These are phyloP conservation scores for Artemisia argyi DNA, from an alignment of 129 eudicot species.

Conservation along the genomic window DNA sequence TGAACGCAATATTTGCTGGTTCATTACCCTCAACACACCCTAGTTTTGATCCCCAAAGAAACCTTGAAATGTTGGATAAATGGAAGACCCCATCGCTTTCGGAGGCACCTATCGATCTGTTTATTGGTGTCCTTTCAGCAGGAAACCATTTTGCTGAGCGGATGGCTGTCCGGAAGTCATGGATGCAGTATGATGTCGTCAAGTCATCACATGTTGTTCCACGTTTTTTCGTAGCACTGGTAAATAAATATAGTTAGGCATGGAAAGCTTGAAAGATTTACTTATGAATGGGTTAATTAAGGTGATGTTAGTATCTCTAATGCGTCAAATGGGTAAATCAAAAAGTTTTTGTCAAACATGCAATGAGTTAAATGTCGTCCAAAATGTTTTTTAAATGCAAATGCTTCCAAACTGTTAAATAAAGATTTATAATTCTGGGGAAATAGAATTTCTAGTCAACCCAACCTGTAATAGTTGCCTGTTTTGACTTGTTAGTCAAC, in stretches of 20 bases:
- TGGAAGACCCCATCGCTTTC: slow-evolving; percentile 76
- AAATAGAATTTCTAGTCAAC: too few relatives aligned
- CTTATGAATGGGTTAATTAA: background rate
- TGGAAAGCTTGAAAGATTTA: background rate
- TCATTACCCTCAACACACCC: slow-evolving; percentile 75
- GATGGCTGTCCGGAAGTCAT: slow-evolving; percentile 91
- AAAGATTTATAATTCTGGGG: too few relatives aligned
- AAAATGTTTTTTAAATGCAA: background rate
- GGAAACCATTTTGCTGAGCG: slow-evolving; percentile 95
- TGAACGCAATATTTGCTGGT: slow-evolving; percentile 64
- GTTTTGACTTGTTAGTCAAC: background rate
- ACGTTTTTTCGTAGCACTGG: slow-evolving; percentile 91
- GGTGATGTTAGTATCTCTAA: background rate
- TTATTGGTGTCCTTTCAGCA: slow-evolving; percentile 81
- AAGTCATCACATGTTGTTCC: slow-evolving; percentile 54
- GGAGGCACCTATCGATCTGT: slow-evolving; percentile 48
- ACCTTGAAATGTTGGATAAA: slow-evolving; percentile 55
- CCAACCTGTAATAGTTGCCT: background rate
- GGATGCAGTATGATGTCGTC: slow-evolving; percentile 79
- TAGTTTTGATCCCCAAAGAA: slow-evolving; percentile 54
- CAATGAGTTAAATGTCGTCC: background rate
- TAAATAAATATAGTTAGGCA: background rate
- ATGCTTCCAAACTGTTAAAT: background rate
- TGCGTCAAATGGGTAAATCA: background rate
- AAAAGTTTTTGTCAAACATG: background rate